Evolutionary conservation across 148 eudicot genomes (phyloP), one percentile per base, ranked within the genome.

Genomic region (Arbutus unedo): DNA sequence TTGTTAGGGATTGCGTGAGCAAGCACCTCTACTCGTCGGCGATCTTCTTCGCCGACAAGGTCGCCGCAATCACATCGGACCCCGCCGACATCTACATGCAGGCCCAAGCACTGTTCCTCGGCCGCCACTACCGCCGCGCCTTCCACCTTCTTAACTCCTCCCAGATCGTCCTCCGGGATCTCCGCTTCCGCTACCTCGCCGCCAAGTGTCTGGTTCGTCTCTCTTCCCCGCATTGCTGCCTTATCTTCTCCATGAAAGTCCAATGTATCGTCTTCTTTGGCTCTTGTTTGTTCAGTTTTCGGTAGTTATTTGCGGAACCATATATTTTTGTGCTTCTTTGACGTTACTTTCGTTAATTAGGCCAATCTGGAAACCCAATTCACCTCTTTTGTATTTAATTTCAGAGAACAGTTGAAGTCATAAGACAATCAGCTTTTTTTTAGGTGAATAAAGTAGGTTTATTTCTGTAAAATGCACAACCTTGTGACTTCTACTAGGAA

Each of bases 1-100:
- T 94, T 38, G 96, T 96, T 0, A 81, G 98, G 53, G 99, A 94
- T 81, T 94, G 98, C 64, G 93, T 94, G 43, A 94, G 99, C 93
- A 96, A 96, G 81, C 98, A 96, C 81, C 87, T 94, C 25, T 96
- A 96, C 88, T 94, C 98, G 1, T 96, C 97, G 72, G 99, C 99
- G 44, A 92, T 93, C 48, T 96, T 94, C 89, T 94, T 94, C 89
- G 94, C 98, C 70, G 98, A 93, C 60, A 94, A 96, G 76, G 97
- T 96, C 66, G 98, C 98, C 44, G 98, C 98, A 0, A 83, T 96
- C 56, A 94, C 98, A 5, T 82, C 91, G 54, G 96, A 93, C 64
- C 91, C 98, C 4, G 94, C 98, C 21, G 99, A 96, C 59, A 90
- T 96, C 0, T 96, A 96, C 81, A 94, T 96, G 99, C 97, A 92